Percentiles rank a stretch among this genome's conserved stretches.
These are phyloP conservation scores for Rosa multiflora DNA, from an alignment of 306 rosid genomes.

Conservation along the genomic window DNA sequence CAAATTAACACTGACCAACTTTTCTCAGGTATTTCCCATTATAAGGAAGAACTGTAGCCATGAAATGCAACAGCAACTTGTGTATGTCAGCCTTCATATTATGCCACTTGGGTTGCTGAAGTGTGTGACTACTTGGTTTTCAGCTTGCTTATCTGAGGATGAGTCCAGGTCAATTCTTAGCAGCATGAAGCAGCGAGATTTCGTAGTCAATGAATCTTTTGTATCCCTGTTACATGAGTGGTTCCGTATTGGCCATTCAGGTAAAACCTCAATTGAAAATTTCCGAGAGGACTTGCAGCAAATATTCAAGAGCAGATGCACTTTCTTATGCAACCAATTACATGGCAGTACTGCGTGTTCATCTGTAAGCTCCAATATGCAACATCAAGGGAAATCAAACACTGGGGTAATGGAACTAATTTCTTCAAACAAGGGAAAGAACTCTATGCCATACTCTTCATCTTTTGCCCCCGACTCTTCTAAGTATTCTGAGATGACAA, in stretches of 20 bases:
- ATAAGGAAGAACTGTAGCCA: constrained; percentile 53
- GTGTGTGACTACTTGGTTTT: constrained; percentile 80
- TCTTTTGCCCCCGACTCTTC: constrained; percentile 39
- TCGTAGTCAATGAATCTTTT: constrained; percentile 46
- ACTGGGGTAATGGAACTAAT: constrained; percentile 3
- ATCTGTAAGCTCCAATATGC: constrained; percentile 38
- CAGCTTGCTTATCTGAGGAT: constrained; percentile 67
- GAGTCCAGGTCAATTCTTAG: constrained; percentile 59
- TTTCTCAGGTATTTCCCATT: constrained; percentile 73
- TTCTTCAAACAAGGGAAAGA: constrained; percentile 36
- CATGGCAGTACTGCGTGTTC: constrained; percentile 51
- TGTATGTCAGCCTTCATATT: constrained; percentile 67
- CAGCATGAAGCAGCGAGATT: constrained; percentile 43
- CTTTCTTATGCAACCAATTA: constrained; percentile 41
- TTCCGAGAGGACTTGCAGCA: constrained; percentile 63
- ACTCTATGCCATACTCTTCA: constrained; percentile 37
- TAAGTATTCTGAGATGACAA: constrained; percentile 48
- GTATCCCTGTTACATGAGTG: constrained; percentile 70
- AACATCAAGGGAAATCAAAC: constrained; percentile 26
- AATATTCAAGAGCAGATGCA: constrained; percentile 60
- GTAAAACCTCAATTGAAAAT: constrained; percentile 66
- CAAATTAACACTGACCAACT: constrained; percentile 30
- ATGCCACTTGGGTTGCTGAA: constrained; percentile 92
- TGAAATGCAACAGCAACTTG: constrained; percentile 60
- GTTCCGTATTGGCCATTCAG: constrained; percentile 79